These are phyloP conservation scores for Ettlia oleoabundans DNA, from an alignment of 139 green algal genomes.

Conservation along the genomic window DNA sequence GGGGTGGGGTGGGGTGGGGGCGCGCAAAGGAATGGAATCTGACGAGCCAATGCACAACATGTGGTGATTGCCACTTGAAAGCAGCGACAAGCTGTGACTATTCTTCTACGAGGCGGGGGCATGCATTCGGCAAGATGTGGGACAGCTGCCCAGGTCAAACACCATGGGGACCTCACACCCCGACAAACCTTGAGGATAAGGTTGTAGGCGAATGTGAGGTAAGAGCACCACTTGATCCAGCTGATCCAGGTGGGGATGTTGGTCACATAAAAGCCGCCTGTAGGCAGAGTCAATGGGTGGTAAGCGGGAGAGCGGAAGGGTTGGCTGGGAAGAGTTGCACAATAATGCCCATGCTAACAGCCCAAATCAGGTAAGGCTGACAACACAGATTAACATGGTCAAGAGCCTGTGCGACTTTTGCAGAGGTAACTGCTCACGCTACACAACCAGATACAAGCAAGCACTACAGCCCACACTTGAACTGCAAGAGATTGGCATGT, in stretches of 20 bases:
- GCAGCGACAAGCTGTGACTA: no score
- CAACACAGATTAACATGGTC: no score
- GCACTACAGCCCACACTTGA: background rate
- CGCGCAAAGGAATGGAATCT: no score
- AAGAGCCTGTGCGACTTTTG: no score
- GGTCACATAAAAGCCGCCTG: conserved; percentile 56
- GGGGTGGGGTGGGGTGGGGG: no score
- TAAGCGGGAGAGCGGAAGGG: background rate
- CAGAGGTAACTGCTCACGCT: no score
- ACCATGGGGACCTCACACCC: background rate
- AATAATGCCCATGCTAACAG: no score
- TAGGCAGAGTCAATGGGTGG: background rate
- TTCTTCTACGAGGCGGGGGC: no score
- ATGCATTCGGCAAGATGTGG: background rate
- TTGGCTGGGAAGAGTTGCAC: no score
- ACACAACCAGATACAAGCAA: background rate
- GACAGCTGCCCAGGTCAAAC: background rate
- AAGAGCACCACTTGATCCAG: conserved; percentile 73
- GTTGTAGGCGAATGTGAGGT: conserved; percentile 60
- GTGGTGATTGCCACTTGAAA: no score
- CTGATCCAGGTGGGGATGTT: conserved; percentile 63
- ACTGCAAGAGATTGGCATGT: background rate
- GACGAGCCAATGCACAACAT: no score
- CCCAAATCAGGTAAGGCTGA: no score
- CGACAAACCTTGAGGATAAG: conserved; percentile 30